phyloP scores from a whole-genome alignment of 129 eudicot species.

The Saussurea involucrata region DNA sequence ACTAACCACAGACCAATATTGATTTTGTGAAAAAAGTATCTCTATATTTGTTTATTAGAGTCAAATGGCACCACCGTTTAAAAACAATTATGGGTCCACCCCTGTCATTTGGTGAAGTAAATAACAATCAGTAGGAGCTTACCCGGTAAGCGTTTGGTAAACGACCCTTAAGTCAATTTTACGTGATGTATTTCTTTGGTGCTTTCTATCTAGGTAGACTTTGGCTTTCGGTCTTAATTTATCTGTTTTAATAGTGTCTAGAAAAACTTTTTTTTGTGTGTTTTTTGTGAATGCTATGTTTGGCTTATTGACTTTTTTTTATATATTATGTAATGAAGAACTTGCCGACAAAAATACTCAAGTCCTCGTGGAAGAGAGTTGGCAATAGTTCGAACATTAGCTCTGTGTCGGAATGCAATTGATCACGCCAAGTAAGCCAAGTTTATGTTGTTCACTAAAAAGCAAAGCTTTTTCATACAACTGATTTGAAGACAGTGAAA shows the following conservation, averaged over 20 bases:
- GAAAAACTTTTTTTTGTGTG: no score
- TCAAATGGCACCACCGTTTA: no score
- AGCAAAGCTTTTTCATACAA: neutral
- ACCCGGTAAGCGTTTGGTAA: neutral
- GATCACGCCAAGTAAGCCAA: conserved; percentile 70
- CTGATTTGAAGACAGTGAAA: conserved; percentile 38
- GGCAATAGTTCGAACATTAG: conserved; percentile 66
- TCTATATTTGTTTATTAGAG: no score
- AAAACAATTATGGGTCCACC: no score
- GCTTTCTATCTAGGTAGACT: no score
- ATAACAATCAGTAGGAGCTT: no score
- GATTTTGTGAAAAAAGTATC: no score
- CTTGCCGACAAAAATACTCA: conserved; percentile 58
- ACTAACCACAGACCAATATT: no score
- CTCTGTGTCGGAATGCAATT: conserved; percentile 71
- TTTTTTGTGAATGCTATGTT: neutral
- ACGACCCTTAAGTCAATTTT: neutral
- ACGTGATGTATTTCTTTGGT: no score
- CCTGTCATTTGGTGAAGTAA: neutral
- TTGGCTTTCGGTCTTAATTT: no score
- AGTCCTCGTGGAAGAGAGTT: conserved; percentile 79
- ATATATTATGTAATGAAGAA: conserved; percentile 33
- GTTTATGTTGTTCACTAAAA: neutral
- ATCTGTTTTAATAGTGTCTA: no score
- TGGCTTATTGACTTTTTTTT: neutral